These are phyloP conservation scores for Abrus pulchellus DNA, from an alignment of 306 rosid species.

Conservation along the genomic window DNA sequence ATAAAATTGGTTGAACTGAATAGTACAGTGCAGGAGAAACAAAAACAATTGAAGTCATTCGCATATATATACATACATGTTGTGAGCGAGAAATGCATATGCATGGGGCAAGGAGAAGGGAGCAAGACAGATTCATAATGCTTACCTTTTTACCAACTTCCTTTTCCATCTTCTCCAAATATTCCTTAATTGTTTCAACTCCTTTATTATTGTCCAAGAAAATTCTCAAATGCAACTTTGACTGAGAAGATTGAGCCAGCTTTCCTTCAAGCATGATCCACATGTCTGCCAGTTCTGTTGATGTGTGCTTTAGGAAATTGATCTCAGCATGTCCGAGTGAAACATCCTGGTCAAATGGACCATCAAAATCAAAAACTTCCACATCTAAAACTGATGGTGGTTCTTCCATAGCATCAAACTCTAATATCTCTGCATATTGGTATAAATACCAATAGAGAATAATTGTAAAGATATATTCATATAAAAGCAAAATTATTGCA, in stretches of 20 bases:
- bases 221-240: slow-evolving; percentile 89
- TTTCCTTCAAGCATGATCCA: slow-evolving; percentile 91
- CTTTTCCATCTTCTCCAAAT: slow-evolving; percentile 86
- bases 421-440: slow-evolving; percentile 78
- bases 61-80: neutral
- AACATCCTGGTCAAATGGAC: slow-evolving; percentile 85
- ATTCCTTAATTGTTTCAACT: slow-evolving; percentile 82
- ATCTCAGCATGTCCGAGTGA: slow-evolving; percentile 92
- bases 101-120: neutral
- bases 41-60: too few species aligned
- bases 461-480: slow-evolving; percentile 27
- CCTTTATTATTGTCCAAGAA: slow-evolving; percentile 86
- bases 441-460: slow-evolving; percentile 11
- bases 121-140: slow-evolving; percentile 28
- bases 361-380: slow-evolving; percentile 90
- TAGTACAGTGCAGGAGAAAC: neutral
- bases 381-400: slow-evolving; percentile 87
- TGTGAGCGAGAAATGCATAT: slow-evolving; percentile 5
- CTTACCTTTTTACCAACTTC: slow-evolving; percentile 97
- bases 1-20: neutral
- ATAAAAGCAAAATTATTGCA: slow-evolving; percentile 20
- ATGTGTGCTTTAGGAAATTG: slow-evolving; percentile 81
- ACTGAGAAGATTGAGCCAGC: slow-evolving; percentile 83
- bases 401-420: slow-evolving; percentile 96
- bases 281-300: slow-evolving; percentile 83